Percentiles rank a stretch among this genome's conserved stretches.
These are phyloP conservation scores for Solanum pimpinellifolium DNA, from an alignment of 257 asterid species.

Conservation along the genomic window DNA sequence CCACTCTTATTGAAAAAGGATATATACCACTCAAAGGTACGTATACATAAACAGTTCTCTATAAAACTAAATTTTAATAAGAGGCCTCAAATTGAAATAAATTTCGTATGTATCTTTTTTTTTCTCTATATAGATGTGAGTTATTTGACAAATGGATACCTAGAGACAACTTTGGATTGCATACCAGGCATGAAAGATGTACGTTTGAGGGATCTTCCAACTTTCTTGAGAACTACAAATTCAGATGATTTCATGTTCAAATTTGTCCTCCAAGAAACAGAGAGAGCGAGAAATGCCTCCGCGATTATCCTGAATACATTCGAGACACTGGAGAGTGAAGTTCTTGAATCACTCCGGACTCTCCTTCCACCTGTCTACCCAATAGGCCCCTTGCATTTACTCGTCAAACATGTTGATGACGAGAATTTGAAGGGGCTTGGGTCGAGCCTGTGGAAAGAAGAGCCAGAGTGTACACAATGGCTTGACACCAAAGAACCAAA, in stretches of 20 bases:
- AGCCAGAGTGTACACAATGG: not conserved
- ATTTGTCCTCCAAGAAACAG: not conserved
- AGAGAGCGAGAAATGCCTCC: not conserved
- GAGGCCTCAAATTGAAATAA: not conserved
- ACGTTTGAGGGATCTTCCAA: slow-evolving; percentile 1
- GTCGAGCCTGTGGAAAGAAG: slow-evolving; percentile 1
- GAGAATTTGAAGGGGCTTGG: not conserved
- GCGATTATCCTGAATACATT: slow-evolving; percentile 1
- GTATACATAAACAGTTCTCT: too few relatives aligned
- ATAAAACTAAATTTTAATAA: not conserved
- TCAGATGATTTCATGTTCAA: not conserved
- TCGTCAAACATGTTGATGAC: not conserved
- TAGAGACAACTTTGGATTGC: slow-evolving; percentile 1
- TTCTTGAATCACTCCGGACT: not conserved
- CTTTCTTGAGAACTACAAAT: slow-evolving; percentile 3
- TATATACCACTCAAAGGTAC: not conserved
- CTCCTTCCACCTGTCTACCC: not conserved
- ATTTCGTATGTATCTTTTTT: too few relatives aligned
- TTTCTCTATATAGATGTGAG: not conserved
- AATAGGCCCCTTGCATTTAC: slow-evolving; percentile 6
- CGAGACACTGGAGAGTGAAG: not conserved
- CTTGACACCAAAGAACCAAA: not conserved
- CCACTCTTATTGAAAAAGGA: not conserved
- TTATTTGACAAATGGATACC: not conserved
- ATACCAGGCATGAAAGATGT: not conserved